These are phyloP conservation scores for Fusarium drepaniforme DNA, from an alignment of 2,329 filamentous ascomycete species.

Conservation along the genomic window DNA sequence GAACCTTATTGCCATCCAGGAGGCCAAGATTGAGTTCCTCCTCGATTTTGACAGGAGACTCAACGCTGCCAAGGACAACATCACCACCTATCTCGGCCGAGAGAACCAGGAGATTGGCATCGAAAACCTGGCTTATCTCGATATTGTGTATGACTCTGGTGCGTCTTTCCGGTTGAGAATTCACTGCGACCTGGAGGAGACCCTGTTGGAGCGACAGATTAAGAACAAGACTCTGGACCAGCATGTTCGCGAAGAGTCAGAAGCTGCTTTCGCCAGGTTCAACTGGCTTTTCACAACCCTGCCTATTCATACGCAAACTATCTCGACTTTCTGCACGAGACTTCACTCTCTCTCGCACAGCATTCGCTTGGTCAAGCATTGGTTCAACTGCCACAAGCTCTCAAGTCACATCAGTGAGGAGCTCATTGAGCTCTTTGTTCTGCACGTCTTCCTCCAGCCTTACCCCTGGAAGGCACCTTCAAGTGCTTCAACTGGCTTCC, in stretches of 20 bases:
- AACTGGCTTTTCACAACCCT: slow-evolving; percentile 78
- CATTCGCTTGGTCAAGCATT: slow-evolving; percentile 87
- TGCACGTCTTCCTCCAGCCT: slow-evolving; percentile 83
- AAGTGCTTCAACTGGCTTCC: slow-evolving; percentile 82
- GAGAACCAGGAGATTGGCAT: slow-evolving; percentile 79
- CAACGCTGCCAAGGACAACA: slow-evolving; percentile 67
- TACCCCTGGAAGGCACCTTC: slow-evolving; percentile 85
- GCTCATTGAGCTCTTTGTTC: slow-evolving; percentile 85
- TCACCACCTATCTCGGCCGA: slow-evolving; percentile 80
- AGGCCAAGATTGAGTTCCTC: slow-evolving; percentile 92
- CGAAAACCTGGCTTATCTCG: slow-evolving; percentile 85
- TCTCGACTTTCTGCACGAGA: slow-evolving; percentile 84
- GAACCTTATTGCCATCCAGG: slow-evolving; percentile 89
- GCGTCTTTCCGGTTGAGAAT: slow-evolving; percentile 87
- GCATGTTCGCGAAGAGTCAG: slow-evolving; percentile 75
- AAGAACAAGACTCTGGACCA: slow-evolving; percentile 79
- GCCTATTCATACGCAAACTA: slow-evolving; percentile 84
- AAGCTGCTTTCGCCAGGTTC: slow-evolving; percentile 76
- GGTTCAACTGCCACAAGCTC: slow-evolving; percentile 89
- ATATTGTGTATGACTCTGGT: slow-evolving; percentile 79
- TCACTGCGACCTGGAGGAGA: slow-evolving; percentile 88
- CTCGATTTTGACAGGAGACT: slow-evolving; percentile 81
- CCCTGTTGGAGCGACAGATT: slow-evolving; percentile 81
- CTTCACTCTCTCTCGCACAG: slow-evolving; percentile 84
- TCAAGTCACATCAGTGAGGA: slow-evolving; percentile 81